A percentile compares a stretch with the other conserved stretches of the same genome.
Evolutionary conservation across 2,329 filamentous ascomycete species (phyloP).

Genomic region (Ceratocystis destructans): DNA sequence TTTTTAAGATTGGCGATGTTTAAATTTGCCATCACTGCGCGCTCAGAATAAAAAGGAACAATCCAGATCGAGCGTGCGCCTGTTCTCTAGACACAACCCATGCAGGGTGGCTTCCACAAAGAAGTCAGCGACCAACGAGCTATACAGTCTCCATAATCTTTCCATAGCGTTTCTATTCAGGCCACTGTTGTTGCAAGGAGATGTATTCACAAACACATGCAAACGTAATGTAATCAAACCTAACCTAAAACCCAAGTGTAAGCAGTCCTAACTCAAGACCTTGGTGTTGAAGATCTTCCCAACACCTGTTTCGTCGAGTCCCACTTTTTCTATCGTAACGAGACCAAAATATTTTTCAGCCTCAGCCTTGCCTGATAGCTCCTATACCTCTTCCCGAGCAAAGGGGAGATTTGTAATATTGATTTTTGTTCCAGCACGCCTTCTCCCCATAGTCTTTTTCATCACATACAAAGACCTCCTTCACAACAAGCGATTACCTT

Average conservation of each 20-base stretch:
- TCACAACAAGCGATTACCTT: neutral
- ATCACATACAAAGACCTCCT: neutral
- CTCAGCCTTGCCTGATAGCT: neutral
- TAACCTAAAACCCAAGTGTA: neutral
- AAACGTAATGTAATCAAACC: too few relatives aligned
- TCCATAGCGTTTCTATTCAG: constrained; percentile 2
- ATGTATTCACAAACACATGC: too few relatives aligned
- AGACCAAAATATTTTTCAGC: neutral
- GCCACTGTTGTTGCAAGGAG: neutral
- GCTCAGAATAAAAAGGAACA: neutral
- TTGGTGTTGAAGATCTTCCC: neutral
- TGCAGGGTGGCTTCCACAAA: neutral
- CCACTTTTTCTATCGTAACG: neutral
- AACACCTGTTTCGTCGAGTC: neutral
- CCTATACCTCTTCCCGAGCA: neutral
- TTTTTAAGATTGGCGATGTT: constrained; percentile 67
- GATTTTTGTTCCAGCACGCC: neutral
- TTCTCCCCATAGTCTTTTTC: neutral
- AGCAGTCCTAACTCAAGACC: neutral
- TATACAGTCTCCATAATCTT: neutral
- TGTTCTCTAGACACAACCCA: neutral
- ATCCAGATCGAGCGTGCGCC: neutral
- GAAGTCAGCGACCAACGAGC: neutral
- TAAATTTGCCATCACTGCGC: constrained; percentile 24
- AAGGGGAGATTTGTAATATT: neutral